Percentiles rank a stretch among this genome's conserved stretches.
Conservation (phyloP, 2,329 filamentous ascomycete genomes). For the Fusarium globosum region DNA sequence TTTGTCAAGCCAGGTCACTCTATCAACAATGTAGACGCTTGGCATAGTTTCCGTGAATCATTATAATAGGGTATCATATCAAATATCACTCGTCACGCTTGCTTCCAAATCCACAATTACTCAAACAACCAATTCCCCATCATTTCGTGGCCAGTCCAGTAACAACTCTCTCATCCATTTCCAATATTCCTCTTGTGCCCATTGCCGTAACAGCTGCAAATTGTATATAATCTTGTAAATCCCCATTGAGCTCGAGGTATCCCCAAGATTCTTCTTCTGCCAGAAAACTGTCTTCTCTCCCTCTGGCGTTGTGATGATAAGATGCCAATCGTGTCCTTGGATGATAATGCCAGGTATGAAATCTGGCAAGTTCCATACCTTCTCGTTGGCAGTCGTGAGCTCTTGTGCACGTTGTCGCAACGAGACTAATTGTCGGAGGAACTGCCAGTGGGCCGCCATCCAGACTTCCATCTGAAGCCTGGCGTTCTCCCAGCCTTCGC, state of each 20-base stretch:
- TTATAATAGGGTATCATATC: neutral
- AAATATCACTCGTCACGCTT: neutral
- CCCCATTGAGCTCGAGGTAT: neutral
- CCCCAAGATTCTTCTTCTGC: neutral
- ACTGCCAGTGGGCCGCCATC: neutral
- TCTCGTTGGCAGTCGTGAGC: neutral
- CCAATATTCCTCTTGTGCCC: neutral
- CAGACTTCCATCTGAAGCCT: neutral
- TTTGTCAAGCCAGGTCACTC: neutral
- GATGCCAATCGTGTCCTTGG: neutral
- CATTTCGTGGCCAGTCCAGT: neutral
- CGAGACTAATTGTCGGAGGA: neutral
- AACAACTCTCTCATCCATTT: neutral
- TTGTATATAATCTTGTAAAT: neutral
- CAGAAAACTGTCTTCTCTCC: neutral
- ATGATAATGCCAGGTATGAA: neutral
- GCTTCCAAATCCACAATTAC: neutral
- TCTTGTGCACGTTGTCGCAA: neutral
- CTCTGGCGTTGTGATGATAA: neutral
- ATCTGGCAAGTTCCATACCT: neutral
- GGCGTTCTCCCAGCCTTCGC: neutral
- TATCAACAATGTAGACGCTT: rapidly evolving
- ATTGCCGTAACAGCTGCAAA: neutral
- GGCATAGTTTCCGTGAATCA: neutral
- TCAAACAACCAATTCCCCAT: neutral